phyloP scores from a whole-genome alignment of 1,139 yeast genomes.

The Geotrichum cucujoidarum region DNA sequence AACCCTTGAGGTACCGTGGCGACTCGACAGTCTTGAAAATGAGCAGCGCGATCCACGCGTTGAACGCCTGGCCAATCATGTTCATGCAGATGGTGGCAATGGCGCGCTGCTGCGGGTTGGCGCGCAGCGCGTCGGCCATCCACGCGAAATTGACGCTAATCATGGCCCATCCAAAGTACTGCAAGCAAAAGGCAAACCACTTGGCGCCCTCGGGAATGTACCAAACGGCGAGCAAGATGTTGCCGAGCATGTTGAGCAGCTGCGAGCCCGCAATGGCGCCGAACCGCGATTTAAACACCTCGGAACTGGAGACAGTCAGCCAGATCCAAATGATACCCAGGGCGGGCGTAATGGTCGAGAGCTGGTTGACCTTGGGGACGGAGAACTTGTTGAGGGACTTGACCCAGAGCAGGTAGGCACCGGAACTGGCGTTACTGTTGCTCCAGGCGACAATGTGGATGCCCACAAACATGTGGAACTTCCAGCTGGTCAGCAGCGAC shows the following conservation, averaged over 20 bases:
- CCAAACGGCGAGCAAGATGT: slow-evolving; percentile 46
- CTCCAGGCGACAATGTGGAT: slow-evolving; percentile 63
- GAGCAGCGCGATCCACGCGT: slow-evolving; percentile 24
- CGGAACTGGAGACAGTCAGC: slow-evolving; percentile 45
- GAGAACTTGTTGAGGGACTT: slow-evolving; percentile 42
- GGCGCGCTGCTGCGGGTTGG: slow-evolving; percentile 40
- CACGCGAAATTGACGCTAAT: slow-evolving; percentile 36
- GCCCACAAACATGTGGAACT: slow-evolving; percentile 40
- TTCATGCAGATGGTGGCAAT: slow-evolving; percentile 40
- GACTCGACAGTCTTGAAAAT: slow-evolving; percentile 49
- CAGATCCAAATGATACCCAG: slow-evolving; percentile 48
- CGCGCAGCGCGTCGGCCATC: slow-evolving; percentile 22
- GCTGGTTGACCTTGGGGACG: slow-evolving; percentile 40
- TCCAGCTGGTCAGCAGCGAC: slow-evolving; percentile 47
- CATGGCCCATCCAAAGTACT: slow-evolving; percentile 44
- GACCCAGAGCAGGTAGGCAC: slow-evolving; percentile 53
- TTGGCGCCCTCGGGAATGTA: slow-evolving; percentile 42
- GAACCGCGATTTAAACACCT: slow-evolving; percentile 52
- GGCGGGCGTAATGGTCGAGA: slow-evolving; percentile 48
- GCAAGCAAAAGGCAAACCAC: slow-evolving; percentile 47
- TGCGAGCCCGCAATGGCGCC: slow-evolving; percentile 55
- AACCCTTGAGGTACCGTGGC: slow-evolving; percentile 50
- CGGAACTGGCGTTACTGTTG: slow-evolving; percentile 47
- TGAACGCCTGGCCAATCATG: slow-evolving; percentile 37
- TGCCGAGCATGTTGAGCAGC: slow-evolving; percentile 43